Evolutionary conservation across 2,329 filamentous ascomycete species (phyloP).

Genomic region (Fusarium sp.): DNA sequence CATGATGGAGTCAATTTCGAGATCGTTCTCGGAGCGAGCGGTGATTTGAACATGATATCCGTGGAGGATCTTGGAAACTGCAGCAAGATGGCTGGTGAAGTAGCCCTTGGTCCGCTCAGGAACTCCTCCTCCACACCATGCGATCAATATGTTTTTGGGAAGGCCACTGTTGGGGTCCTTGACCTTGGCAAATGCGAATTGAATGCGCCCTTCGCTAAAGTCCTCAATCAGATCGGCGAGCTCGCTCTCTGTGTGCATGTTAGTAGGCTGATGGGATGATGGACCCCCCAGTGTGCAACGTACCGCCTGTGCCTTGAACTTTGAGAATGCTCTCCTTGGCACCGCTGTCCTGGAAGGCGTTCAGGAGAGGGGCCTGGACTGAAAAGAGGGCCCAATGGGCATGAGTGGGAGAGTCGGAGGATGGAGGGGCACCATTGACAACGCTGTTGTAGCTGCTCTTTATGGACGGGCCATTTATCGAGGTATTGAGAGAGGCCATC

Average conservation of each 20-base stretch:
- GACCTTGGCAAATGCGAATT: conserved; percentile 97
- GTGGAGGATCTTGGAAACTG: conserved; percentile 92
- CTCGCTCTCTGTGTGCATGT: conserved; percentile 78
- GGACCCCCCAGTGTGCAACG: conserved; percentile 28
- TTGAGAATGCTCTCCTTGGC: conserved; percentile 95
- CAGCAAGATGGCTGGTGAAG: conserved; percentile 92
- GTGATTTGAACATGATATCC: conserved; percentile 99
- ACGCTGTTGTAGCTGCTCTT: conserved; percentile 80
- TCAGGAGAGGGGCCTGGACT: conserved; percentile 91
- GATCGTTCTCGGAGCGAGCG: conserved; percentile 88
- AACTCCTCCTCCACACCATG: conserved; percentile 97
- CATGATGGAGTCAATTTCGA: conserved; percentile 88
- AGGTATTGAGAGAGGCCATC: conserved; percentile 86
- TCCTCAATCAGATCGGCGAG: conserved; percentile 91
- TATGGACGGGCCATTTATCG: conserved; percentile 84
- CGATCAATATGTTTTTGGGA: conserved; percentile 92
- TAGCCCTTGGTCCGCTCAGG: conserved; percentile 99
- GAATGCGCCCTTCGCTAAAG: conserved; percentile 95
- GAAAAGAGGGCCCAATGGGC: conserved; percentile 95
- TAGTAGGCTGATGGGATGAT: conserved; percentile 25
- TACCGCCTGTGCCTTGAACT: conserved; percentile 91
- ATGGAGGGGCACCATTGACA: conserved; percentile 63
- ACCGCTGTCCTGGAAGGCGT: conserved; percentile 88
- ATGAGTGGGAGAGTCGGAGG: conserved; percentile 79
- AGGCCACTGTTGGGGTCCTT: conserved; percentile 92